Conservation (phyloP, 176 grass and related monocot genomes). For the Aegilops speltoides region DNA sequence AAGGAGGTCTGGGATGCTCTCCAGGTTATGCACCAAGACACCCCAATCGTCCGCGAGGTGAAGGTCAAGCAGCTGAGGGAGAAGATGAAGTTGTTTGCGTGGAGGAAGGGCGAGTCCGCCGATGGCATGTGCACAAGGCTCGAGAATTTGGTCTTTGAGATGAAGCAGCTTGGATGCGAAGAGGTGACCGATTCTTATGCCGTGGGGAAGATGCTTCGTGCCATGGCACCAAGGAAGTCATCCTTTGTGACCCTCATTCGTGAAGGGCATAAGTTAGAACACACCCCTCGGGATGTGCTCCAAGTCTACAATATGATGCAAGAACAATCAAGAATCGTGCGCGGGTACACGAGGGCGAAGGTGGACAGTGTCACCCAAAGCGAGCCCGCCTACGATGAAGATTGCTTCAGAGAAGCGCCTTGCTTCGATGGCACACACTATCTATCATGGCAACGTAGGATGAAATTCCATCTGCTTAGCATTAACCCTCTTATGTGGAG, state of each 20-base stretch:
- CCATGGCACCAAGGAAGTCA: not conserved
- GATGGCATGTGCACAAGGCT: not conserved
- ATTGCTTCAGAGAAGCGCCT: not conserved
- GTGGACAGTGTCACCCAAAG: not conserved
- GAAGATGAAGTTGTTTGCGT: not conserved
- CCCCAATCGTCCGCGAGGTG: not conserved
- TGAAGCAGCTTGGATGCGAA: not conserved
- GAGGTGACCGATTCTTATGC: not conserved
- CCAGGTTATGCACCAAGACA: not conserved
- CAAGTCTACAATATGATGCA: not conserved
- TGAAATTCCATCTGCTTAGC: conserved; percentile 1
- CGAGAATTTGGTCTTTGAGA: not conserved
- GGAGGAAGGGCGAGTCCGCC: not conserved
- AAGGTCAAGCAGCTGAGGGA: not conserved
- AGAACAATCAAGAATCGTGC: no score
- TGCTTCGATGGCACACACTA: not conserved
- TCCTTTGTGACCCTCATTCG: not conserved
- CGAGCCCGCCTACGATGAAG: not conserved
- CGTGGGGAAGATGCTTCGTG: not conserved
- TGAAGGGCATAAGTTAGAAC: not conserved
- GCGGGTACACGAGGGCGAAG: not conserved
- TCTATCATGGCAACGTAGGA: not conserved
- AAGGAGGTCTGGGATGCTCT: not conserved
- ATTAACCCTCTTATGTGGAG: not conserved
- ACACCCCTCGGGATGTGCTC: not conserved